Evolutionary conservation across 352 stramenopile species (phyloP).

Genomic region (Phytophthora pisi): DNA sequence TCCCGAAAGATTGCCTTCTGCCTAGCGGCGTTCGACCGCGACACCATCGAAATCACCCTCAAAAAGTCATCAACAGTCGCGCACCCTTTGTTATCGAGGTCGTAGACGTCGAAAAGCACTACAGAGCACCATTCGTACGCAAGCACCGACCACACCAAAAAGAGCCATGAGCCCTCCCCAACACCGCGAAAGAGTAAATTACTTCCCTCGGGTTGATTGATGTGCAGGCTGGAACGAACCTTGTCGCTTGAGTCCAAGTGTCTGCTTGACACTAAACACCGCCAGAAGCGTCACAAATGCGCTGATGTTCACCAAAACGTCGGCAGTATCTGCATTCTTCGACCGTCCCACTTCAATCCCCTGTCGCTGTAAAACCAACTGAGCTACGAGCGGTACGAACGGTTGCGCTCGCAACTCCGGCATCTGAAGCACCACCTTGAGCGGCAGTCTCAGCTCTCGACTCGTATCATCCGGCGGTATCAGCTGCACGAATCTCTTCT

Average conservation of each 20-base stretch:
- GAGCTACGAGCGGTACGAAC: constrained; percentile 27
- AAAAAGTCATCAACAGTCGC: constrained; percentile 44
- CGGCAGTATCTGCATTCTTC: neutral
- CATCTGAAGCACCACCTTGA: constrained; percentile 31
- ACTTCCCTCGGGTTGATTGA: too few relatives aligned
- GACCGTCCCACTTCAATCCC: too few relatives aligned
- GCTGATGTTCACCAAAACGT: constrained; percentile 26
- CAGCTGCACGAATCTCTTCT: constrained; percentile 46
- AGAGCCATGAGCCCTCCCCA: too few relatives aligned
- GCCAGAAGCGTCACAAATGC: constrained; percentile 41
- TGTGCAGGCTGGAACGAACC: constrained; percentile 1
- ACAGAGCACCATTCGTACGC: neutral
- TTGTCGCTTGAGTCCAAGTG: constrained; percentile 38
- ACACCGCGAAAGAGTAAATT: too few relatives aligned
- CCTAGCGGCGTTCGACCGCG: constrained; percentile 1
- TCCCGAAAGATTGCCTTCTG: neutral
- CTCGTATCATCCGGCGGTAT: constrained; percentile 21
- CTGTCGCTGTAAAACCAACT: constrained; percentile 20
- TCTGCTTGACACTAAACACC: constrained; percentile 48
- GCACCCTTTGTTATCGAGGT: constrained; percentile 36
- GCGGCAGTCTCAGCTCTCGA: constrained; percentile 14
- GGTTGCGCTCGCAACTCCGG: constrained; percentile 41
- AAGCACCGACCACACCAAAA: too few relatives aligned
- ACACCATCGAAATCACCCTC: constrained; percentile 22
- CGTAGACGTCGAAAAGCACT: constrained; percentile 58